Base-by-base conservation (phyloP, 129 eudicot genomes). In the Centrapalus pauciflorus region DNA sequence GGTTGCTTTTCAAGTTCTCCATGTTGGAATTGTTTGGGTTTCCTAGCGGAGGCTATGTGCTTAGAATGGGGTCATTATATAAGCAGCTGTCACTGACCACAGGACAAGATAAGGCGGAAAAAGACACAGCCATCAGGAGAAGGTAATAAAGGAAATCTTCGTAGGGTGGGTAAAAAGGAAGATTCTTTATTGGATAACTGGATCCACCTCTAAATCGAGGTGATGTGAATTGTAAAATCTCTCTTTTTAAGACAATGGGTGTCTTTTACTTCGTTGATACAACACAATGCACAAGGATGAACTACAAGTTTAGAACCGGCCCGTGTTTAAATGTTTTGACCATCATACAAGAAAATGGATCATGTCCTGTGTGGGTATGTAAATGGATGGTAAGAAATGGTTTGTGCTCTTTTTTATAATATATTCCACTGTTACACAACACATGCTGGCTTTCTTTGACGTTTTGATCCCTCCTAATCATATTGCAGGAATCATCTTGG, bases 351-450 rank as follows among this genome's bases (percentile, higher is more conserved):
- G 43, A 48, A 51, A 49, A 33, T 55, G 37, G 55, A 54, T 30
- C 20, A 11, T 62, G 73, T 48, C 56, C 82, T 63, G 16, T 5
- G 77, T 69, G 75, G 90, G 83, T 85, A 71, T 81, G 32, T 35
- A 60, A 73, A 76, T 55, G 83, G 64, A 81, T 70, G 95, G 89
- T 73, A 66, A 40, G 19, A 59, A 66, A 66, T 80, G 55, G 61
- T 52, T 65, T 30, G 23, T 26, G 57, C 33, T 16, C 10, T 50
- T 62, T 17, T 27, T 37, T 65, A 3, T 69, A 19, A 55, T 70
- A 21, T 55, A 54, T 55, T 26, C 46, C 45, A 57, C 82, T 73
- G 64, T 55, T 67, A 60, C n/a, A 45, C 13, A 54, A 52, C 76
- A 69, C 78, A 73, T 67, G 76, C 32, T 63, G 20, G 49, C 56